These are phyloP conservation scores for Trichoderma koningiopsis DNA, from an alignment of 2,329 filamentous ascomycete species.

Conservation along the genomic window DNA sequence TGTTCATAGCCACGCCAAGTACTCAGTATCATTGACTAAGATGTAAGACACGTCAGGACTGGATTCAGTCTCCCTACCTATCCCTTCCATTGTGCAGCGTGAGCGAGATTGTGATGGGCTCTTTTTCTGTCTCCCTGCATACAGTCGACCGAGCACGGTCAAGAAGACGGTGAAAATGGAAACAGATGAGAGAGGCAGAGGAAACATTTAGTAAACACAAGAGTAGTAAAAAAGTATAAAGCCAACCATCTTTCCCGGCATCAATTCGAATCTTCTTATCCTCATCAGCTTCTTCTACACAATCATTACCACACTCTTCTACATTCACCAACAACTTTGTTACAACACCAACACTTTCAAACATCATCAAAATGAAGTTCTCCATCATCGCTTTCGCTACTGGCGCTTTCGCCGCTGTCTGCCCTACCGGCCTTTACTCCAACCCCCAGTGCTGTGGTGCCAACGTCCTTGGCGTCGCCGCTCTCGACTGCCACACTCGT, in stretches of 20 bases:
- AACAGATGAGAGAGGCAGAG: not conserved
- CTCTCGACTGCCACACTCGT: not conserved
- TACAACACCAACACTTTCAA: not conserved
- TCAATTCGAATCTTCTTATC: not conserved
- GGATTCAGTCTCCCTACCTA: conserved; percentile 10
- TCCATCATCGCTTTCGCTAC: not conserved
- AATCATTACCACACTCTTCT: not conserved
- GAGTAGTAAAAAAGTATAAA: not conserved
- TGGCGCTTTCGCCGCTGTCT: not conserved
- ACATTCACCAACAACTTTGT: not conserved
- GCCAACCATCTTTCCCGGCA: not conserved
- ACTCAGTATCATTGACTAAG: not conserved
- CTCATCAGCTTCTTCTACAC: not conserved
- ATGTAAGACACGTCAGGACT: not conserved
- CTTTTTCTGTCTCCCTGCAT: not conserved
- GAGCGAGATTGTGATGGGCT: conserved; percentile 8
- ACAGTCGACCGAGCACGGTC: not conserved
- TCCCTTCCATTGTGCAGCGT: conserved; percentile 8
- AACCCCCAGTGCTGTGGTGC: not conserved
- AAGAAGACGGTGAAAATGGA: not conserved
- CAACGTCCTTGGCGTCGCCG: not conserved
- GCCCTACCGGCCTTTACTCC: not conserved
- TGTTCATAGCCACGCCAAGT: not conserved
- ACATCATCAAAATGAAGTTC: conserved; percentile 10
- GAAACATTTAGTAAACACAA: not conserved